These are phyloP conservation scores for Nicotiana rustica DNA, from an alignment of 305 asterid genomes.

Conservation along the genomic window DNA sequence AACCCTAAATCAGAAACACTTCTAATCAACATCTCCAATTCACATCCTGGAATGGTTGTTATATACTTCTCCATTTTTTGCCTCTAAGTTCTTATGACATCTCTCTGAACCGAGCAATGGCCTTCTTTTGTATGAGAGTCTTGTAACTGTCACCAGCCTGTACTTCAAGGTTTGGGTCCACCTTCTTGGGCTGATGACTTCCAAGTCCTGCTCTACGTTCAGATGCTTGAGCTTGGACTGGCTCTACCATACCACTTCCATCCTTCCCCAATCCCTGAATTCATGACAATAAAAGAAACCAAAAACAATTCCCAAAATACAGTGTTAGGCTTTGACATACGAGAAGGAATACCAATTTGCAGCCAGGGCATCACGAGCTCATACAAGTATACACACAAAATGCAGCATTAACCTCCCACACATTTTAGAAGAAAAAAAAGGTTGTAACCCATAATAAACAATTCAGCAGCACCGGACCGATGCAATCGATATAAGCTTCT, in stretches of 20 bases:
- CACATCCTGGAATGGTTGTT: background rate
- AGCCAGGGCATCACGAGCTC: constrained; percentile 33
- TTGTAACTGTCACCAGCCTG: constrained; percentile 98
- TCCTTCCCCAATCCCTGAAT: constrained; percentile 92
- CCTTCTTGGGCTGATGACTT: constrained; percentile 87
- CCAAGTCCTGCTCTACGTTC: constrained; percentile 94
- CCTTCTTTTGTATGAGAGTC: constrained; percentile 97
- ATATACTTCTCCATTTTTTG: background rate
- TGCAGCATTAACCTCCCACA: background rate
- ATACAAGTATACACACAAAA: constrained; percentile 1
- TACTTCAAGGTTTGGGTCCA: constrained; percentile 84
- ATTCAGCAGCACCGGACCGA: background rate
- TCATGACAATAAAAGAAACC: constrained; percentile 47
- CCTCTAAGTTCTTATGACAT: constrained; percentile 57
- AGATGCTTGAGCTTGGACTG: constrained; percentile 77
- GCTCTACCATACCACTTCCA: constrained; percentile 97
- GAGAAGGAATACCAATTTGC: constrained; percentile 39
- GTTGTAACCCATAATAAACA: background rate
- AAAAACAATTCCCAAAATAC: constrained; percentile 48
- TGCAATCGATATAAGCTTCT: background rate
- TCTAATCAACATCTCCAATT: background rate
- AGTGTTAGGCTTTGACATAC: constrained; percentile 51
- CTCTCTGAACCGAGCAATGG: constrained; percentile 94
- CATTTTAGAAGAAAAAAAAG: background rate
- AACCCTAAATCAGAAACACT: background rate